Conservation (phyloP, 768 basidiomycete species). For the Pulveroboletus sp. region DNA sequence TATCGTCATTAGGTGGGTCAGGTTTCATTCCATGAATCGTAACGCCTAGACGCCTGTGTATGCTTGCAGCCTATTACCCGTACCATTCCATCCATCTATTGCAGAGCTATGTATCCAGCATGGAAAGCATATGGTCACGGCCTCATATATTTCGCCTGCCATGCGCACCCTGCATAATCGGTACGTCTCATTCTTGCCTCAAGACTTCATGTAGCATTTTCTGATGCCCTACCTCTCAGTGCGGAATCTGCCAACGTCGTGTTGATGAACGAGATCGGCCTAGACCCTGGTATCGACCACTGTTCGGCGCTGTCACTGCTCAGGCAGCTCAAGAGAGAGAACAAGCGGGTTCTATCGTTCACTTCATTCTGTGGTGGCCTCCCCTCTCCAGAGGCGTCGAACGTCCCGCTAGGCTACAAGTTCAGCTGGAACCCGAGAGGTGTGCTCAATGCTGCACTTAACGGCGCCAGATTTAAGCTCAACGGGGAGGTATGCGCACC, state of each 20-base stretch:
- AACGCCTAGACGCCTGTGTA: neutral
- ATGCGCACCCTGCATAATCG: conserved; percentile 62
- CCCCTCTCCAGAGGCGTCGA: conserved; percentile 59
- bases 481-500: conserved; percentile 42
- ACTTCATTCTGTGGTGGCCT: conserved; percentile 91
- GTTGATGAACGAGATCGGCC: conserved; percentile 83
- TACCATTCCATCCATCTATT: conserved; percentile 60
- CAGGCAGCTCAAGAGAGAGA: conserved; percentile 42
- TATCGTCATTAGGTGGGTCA: conserved; percentile 73
- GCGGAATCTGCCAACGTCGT: conserved; percentile 61
- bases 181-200: conserved; percentile 37
- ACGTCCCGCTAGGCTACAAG: conserved; percentile 81
- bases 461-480: conserved; percentile 64
- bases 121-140: conserved; percentile 78
- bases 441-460: conserved; percentile 75
- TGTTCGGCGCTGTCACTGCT: conserved; percentile 77
- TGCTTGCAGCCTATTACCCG: conserved; percentile 67
- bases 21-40: neutral
- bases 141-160: conserved; percentile 79
- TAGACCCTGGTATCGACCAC: conserved; percentile 89
- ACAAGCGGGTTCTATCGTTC: conserved; percentile 64
- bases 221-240: conserved; percentile 30
- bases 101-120: conserved; percentile 70
- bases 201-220: neutral
- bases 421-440: conserved; percentile 92